Percentiles rank a stretch among this genome's conserved stretches.
phyloP scores from a whole-genome alignment of 257 asterid genomes.

The Solanum boliviense region DNA sequence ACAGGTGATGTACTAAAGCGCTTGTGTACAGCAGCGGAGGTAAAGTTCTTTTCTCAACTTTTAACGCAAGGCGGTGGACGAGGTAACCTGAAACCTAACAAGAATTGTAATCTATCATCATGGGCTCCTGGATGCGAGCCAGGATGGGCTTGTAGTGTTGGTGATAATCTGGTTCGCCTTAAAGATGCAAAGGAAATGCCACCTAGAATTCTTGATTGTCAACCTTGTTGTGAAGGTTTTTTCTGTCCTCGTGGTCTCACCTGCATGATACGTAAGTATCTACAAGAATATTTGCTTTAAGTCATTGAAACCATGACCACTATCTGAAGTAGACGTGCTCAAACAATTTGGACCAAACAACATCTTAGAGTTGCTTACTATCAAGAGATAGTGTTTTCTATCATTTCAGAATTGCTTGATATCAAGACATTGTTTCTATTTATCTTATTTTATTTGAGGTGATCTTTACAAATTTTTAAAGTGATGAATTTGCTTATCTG shows the following conservation, averaged over 20 bases:
- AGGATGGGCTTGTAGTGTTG: slow-evolving; percentile 90
- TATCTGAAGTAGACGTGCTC: background rate
- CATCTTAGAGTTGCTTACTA: background rate
- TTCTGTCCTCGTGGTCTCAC: slow-evolving; percentile 97
- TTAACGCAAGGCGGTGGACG: slow-evolving; percentile 19
- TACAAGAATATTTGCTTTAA: background rate
- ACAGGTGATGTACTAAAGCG: slow-evolving; percentile 61
- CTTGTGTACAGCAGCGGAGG: slow-evolving; percentile 87
- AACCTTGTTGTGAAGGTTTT: slow-evolving; percentile 89
- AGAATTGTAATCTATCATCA: slow-evolving; percentile 68
- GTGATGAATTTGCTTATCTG: background rate
- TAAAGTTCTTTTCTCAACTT: slow-evolving; percentile 46
- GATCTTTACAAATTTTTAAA: background rate
- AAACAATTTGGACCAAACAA: background rate
- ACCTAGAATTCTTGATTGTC: slow-evolving; percentile 34
- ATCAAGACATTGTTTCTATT: background rate
- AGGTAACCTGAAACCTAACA: slow-evolving; percentile 57
- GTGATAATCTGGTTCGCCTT: slow-evolving; percentile 37
- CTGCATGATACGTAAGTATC: slow-evolving; percentile 94
- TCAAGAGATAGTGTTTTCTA: background rate
- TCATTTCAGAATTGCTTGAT: background rate
- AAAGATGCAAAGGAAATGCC: slow-evolving; percentile 56
- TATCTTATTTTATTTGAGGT: background rate
- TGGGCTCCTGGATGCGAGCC: slow-evolving; percentile 94
- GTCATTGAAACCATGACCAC: background rate